Conservation (phyloP, 331 rosid species). For the Quercus phellos region DNA sequence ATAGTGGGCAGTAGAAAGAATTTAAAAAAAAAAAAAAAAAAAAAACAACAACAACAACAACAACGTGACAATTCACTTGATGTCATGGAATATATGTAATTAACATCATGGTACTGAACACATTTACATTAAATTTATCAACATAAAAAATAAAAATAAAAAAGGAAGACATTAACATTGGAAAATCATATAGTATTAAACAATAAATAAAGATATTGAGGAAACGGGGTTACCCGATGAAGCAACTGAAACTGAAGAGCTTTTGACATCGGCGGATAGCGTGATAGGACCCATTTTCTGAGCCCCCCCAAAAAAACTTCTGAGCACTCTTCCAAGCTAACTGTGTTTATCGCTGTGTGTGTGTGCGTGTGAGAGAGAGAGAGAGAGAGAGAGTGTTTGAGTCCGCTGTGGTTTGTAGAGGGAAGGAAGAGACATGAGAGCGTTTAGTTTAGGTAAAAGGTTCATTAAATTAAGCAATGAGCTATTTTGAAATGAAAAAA, state of each 20-base stretch:
- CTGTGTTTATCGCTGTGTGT: neutral
- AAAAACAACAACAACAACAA: too few relatives aligned
- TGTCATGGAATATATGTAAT: neutral
- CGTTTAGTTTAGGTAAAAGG: too few relatives aligned
- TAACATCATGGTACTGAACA: neutral
- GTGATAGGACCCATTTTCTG: conserved; percentile 34
- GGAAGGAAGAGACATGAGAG: neutral
- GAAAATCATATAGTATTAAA: neutral
- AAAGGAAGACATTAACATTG: neutral
- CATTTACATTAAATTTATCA: too few relatives aligned
- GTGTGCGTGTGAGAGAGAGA: neutral
- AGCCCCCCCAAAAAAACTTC: neutral
- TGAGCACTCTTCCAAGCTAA: neutral
- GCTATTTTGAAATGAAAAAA: too few relatives aligned
- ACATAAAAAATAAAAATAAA: neutral
- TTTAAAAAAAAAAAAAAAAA: too few relatives aligned
- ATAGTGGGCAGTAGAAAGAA: too few relatives aligned
- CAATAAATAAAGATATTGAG: neutral
- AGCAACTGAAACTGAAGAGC: conserved; percentile 7
- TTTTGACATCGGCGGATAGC: conserved; percentile 24
- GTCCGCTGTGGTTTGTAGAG: neutral
- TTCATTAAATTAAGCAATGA: neutral
- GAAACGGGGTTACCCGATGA: conserved; percentile 24
- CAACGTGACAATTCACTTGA: too few relatives aligned
- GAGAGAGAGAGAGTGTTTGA: neutral